Percentiles rank a stretch among this genome's conserved stretches.
These are phyloP conservation scores for barley (Hordeum vulgare) DNA, from an alignment of 176 grass and related monocot species.

Conservation along the genomic window MorexV3_pseudomolecules_assembly NC_058521.1:298223492-298223991, in stretches of 20 bases:
- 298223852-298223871: slow-evolving; percentile 10
- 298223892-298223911: not conserved
- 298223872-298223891: slow-evolving; percentile 13
- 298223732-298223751: slow-evolving; percentile 45
- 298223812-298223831: slow-evolving; percentile 33
- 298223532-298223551: slow-evolving; percentile 61
- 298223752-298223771: slow-evolving; percentile 14
- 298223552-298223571: slow-evolving; percentile 75
- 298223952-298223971: slow-evolving; percentile 50
- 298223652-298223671: slow-evolving; percentile 46
- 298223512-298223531: slow-evolving; percentile 66
- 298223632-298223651: slow-evolving; percentile 82
- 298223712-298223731: slow-evolving; percentile 27
- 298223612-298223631: slow-evolving; percentile 47
- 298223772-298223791: slow-evolving; percentile 51
- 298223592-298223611: slow-evolving; percentile 13
- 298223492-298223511: slow-evolving; percentile 59
- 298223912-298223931: slow-evolving; percentile 17
- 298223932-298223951: slow-evolving; percentile 56
- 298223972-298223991: slow-evolving; percentile 57
- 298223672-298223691: slow-evolving; percentile 16
- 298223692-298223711: slow-evolving; percentile 26
- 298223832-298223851: slow-evolving; percentile 8
- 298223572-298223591: slow-evolving; percentile 39
- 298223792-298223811: slow-evolving; percentile 63